Conservation (phyloP, 352 stramenopile genomes). For the Phytophthora pinifolia region DNA sequence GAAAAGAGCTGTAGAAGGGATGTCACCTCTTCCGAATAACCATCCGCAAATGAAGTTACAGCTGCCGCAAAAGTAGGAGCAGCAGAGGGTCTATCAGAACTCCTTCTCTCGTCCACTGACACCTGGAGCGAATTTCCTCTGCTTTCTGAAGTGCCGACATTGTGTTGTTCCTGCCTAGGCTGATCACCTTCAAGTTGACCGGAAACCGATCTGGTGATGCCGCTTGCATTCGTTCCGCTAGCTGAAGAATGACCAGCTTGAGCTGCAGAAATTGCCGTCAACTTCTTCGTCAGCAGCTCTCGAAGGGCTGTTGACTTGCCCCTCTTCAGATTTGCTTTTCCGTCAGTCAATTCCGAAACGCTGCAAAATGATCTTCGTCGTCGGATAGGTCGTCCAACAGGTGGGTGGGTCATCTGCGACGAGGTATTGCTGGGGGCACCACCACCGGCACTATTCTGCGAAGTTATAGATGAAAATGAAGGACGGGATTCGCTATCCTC, state of each 20-base stretch:
- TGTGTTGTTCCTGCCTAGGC: constrained; percentile 19
- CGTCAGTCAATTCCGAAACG: constrained; percentile 52
- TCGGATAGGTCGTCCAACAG: constrained; percentile 44
- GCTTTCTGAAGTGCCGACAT: constrained; percentile 12
- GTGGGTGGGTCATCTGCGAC: constrained; percentile 25
- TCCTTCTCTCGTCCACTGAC: constrained; percentile 14
- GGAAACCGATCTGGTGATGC: constrained; percentile 26
- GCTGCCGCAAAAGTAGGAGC: constrained; percentile 2
- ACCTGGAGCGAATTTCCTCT: constrained; percentile 15
- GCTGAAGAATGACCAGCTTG: constrained; percentile 18
- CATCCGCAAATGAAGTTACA: constrained; percentile 12
- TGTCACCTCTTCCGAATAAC: constrained; percentile 44
- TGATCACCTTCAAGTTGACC: constrained; percentile 29
- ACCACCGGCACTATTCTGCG: constrained; percentile 24
- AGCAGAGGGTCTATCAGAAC: constrained; percentile 13
- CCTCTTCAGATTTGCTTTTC: constrained; percentile 34
- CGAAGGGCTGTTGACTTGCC: constrained; percentile 49
- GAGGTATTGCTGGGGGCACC: constrained; percentile 25
- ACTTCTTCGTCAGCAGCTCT: constrained; percentile 60
- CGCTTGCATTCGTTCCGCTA: constrained; percentile 6
- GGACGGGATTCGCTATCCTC: constrained; percentile 12
- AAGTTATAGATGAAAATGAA: constrained; percentile 28
- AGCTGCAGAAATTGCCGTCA: constrained; percentile 26
- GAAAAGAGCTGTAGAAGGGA: constrained; percentile 70
- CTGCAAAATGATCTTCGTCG: constrained; percentile 74